Conservation (phyloP, 2,329 filamentous ascomycete genomes). For the Fusarium sp. region DNA sequence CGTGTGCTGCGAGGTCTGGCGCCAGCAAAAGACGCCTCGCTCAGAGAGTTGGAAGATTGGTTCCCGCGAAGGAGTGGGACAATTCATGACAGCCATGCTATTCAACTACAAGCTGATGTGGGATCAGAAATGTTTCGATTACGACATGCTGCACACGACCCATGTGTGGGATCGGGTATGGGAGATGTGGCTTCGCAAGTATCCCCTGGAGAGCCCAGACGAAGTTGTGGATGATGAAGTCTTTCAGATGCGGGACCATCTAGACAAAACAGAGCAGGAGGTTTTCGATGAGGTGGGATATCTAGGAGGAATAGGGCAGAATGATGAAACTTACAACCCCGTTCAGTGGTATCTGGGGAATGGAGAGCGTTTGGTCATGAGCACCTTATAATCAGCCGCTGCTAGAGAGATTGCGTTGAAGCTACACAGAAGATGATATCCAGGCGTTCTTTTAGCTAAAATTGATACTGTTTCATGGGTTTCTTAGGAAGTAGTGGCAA, state of each 20-base stretch:
- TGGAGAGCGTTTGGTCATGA: background rate
- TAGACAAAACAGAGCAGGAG: constrained; percentile 34
- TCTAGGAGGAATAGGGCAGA: constrained; percentile 43
- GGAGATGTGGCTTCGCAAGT: constrained; percentile 47
- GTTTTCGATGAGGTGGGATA: constrained; percentile 43
- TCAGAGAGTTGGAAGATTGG: constrained; percentile 38
- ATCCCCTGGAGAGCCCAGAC: constrained; percentile 19
- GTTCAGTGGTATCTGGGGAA: background rate
- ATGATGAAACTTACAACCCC: constrained; percentile 17
- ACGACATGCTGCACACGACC: background rate
- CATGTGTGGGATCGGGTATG: constrained; percentile 42
- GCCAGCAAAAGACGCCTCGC: constrained; percentile 36
- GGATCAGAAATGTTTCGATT: constrained; percentile 27
- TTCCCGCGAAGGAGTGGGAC: constrained; percentile 12
- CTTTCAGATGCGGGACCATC: constrained; percentile 31
- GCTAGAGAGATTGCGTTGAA: background rate
- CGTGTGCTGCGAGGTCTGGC: constrained; percentile 43
- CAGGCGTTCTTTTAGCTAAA: background rate
- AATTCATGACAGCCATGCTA: constrained; percentile 43
- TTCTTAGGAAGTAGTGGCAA: background rate
- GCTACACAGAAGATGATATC: background rate
- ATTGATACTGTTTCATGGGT: background rate
- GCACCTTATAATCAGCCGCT: background rate
- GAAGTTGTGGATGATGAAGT: constrained; percentile 5
- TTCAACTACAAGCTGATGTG: constrained; percentile 41